A percentile compares a stretch with the other conserved stretches of the same genome.
Evolutionary conservation across 495 filamentous ascomycete species (phyloP).

Genomic region (Podospora appendiculata): DNA sequence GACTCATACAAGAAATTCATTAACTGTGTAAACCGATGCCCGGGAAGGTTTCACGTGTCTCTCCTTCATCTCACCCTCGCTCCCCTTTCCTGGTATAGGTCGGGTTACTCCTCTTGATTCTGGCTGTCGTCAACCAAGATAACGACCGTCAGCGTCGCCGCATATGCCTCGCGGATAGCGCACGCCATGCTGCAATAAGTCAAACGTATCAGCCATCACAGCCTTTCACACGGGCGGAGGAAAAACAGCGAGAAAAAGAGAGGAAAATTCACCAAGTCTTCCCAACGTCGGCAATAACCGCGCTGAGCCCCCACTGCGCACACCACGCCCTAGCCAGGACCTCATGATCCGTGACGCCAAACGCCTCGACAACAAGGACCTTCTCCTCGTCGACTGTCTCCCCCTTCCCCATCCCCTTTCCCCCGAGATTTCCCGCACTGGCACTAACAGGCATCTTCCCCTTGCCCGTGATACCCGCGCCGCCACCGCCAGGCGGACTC

Average conservation of each 20-base stretch:
- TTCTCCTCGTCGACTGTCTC: constrained; percentile 39
- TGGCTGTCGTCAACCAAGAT: constrained; percentile 44
- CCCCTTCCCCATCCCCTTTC: constrained; percentile 2
- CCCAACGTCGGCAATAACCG: constrained; percentile 56
- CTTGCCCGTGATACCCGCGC: not conserved
- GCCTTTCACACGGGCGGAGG: not conserved
- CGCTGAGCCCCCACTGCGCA: constrained; percentile 58
- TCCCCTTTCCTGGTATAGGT: too few species aligned
- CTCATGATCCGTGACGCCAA: constrained; percentile 63
- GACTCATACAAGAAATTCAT: too few species aligned
- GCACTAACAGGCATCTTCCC: not conserved
- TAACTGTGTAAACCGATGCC: too few species aligned
- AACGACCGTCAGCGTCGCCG: constrained; percentile 59
- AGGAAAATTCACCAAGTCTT: constrained; percentile 53
- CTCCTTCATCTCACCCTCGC: too few species aligned
- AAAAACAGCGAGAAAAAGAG: constrained; percentile 1
- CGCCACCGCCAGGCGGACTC: constrained; percentile 9
- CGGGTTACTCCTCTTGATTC: not conserved
- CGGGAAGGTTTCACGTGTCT: too few species aligned
- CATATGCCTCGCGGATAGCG: constrained; percentile 63
- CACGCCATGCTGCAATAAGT: constrained; percentile 48
- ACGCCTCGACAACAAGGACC: constrained; percentile 62
- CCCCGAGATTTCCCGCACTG: not conserved
- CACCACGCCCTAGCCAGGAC: constrained; percentile 69
- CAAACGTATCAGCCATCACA: too few species aligned